Percentiles rank a stretch among this genome's conserved stretches.
Evolutionary conservation across 192 early-diverging fungal genomes (phyloP).

Genomic region (Coemansia sp.): DNA sequence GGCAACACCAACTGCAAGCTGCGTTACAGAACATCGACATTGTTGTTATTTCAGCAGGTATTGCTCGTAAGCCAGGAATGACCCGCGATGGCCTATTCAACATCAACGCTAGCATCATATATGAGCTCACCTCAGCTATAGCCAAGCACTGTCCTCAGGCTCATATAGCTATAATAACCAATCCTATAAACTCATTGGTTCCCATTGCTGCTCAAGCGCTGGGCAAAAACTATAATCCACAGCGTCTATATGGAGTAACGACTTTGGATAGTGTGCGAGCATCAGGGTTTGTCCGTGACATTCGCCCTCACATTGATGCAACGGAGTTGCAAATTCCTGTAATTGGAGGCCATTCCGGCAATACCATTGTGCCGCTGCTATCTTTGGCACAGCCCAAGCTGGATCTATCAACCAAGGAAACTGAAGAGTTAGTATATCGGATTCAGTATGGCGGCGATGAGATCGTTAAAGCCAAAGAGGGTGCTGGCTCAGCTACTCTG

Average conservation of each 20-base stretch:
- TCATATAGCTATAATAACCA: conserved; percentile 80
- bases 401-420: conserved; percentile 75
- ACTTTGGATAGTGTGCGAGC: conserved; percentile 95
- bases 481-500: conserved; percentile 79
- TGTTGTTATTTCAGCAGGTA: conserved; percentile 94
- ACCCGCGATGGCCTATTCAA: conserved; percentile 98
- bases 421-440: conserved; percentile 84
- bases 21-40: conserved; percentile 68
- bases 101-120: conserved; percentile 88
- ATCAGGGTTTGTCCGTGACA: conserved; percentile 87
- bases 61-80: conserved; percentile 99
- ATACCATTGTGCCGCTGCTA: conserved; percentile 94
- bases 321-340: conserved; percentile 60
- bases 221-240: conserved; percentile 78
- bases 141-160: conserved; percentile 80
- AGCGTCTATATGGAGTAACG: conserved; percentile 90
- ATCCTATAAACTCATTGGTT: conserved; percentile 94
- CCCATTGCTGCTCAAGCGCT: conserved; percentile 87
- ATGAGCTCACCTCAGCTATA: conserved; percentile 68
- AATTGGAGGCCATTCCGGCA: conserved; percentile 94
- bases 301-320: conserved; percentile 65
- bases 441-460: conserved; percentile 99
- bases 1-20: conserved; percentile 62
- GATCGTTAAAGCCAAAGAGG: conserved; percentile 98
- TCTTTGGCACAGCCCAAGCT: conserved; percentile 62